phyloP scores from a whole-genome alignment of 345 rosid genomes.

The Eucalyptus marginata region DNA sequence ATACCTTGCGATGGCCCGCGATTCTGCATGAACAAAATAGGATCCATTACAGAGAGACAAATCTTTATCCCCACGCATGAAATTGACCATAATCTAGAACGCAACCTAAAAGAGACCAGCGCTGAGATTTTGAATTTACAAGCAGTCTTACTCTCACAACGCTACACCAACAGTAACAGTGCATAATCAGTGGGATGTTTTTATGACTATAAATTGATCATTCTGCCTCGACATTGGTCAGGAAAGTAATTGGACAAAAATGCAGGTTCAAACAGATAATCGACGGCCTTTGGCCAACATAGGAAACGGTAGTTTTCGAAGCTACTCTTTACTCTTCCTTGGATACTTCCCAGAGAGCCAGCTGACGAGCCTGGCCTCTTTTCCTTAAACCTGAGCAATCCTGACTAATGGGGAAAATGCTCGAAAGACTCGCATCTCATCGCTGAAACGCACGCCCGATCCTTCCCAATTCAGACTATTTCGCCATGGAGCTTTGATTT shows the following conservation, averaged over 20 bases:
- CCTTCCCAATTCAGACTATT: not conserved
- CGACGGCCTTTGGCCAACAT: not conserved
- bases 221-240: not conserved
- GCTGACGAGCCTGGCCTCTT: not conserved
- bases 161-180: not conserved
- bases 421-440: not conserved
- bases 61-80: not conserved
- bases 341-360: not conserved
- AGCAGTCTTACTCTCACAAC: not conserved
- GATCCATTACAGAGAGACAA: not conserved
- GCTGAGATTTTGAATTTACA: not conserved
- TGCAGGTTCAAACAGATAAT: not conserved
- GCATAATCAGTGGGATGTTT: not conserved
- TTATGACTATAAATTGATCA: not conserved
- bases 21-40: slow-evolving; percentile 18
- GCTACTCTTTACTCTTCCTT: not conserved
- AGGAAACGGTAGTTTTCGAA: not conserved
- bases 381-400: not conserved
- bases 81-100: not conserved
- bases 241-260: not conserved
- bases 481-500: not conserved
- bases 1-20: slow-evolving; percentile 63
- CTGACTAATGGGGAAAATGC: not conserved
- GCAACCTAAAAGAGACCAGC: not conserved
- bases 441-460: not conserved